phyloP scores from a whole-genome alignment of 306 rosid genomes.

The Prunus fruticosa region DNA sequence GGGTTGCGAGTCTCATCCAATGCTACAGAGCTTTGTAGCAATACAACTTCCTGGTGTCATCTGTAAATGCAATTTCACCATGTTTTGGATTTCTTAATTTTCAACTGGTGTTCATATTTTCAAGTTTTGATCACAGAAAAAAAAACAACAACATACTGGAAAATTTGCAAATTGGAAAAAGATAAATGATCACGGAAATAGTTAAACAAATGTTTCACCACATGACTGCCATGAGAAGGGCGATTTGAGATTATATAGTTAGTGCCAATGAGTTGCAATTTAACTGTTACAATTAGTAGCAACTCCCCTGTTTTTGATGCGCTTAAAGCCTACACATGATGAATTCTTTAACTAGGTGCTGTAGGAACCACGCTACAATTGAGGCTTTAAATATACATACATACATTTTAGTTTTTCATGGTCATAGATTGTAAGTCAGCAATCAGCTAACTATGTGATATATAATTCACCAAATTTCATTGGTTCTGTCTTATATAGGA shows the following conservation, averaged over 20 bases:
- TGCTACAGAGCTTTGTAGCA: neutral
- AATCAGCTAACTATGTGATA: neutral
- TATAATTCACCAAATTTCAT: neutral
- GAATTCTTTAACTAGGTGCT: too few species aligned
- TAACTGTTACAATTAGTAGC: too few species aligned
- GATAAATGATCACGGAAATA: neutral
- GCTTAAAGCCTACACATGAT: too few species aligned
- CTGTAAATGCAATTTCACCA: neutral
- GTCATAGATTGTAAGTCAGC: neutral
- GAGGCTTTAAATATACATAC: too few species aligned
- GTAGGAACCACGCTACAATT: too few species aligned
- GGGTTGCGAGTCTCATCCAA: neutral
- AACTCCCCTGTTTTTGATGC: too few species aligned
- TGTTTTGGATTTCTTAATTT: neutral
- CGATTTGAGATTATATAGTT: too few species aligned
- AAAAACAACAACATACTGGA: neutral
- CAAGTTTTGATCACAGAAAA: neutral
- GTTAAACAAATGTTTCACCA: neutral
- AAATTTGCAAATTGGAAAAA: neutral
- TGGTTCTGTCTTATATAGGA: slow-evolving; percentile 52
- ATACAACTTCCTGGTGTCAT: neutral
- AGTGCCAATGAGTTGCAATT: too few species aligned
- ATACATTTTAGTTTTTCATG: too few species aligned
- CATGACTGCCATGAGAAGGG: too few species aligned
- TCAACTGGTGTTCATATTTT: neutral